These are phyloP conservation scores for Cladosporium phlei DNA, from an alignment of 2,329 filamentous ascomycete species.

Conservation along the genomic window DNA sequence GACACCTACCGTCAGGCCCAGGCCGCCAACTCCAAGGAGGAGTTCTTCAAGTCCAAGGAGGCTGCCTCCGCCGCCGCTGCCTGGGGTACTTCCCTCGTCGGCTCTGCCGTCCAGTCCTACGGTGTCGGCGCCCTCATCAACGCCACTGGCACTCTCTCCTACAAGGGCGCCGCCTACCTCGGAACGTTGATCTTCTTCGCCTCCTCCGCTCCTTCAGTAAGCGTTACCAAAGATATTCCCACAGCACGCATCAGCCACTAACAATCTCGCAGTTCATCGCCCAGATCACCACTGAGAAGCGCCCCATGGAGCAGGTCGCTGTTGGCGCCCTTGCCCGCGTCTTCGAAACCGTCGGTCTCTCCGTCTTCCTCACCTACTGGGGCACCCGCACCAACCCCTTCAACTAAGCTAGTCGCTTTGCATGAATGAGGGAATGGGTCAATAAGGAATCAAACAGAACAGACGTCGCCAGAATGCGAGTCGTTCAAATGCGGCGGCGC, in stretches of 20 bases:
- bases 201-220: constrained; percentile 78
- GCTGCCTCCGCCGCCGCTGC: constrained; percentile 79
- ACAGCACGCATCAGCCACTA: constrained; percentile 19
- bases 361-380: constrained; percentile 94
- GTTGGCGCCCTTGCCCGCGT: constrained; percentile 79
- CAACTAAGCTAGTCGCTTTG: constrained; percentile 51
- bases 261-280: constrained; percentile 63
- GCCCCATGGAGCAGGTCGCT: constrained; percentile 82
- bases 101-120: constrained; percentile 64
- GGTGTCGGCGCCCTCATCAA: constrained; percentile 56
- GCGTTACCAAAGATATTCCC: constrained; percentile 38
- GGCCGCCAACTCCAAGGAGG: constrained; percentile 87
- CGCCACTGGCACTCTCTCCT: constrained; percentile 87
- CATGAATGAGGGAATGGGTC: background rate
- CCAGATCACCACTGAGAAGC: constrained; percentile 86
- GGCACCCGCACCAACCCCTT: constrained; percentile 92
- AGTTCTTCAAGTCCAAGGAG: constrained; percentile 92
- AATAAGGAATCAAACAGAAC: constrained; percentile 11
- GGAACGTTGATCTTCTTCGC: constrained; percentile 88
- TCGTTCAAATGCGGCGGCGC: background rate
- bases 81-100: constrained; percentile 84
- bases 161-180: constrained; percentile 95
- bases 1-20: constrained; percentile 92
- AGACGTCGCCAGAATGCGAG: constrained; percentile 3
- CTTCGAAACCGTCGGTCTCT: constrained; percentile 88